Conservation (phyloP, 805 yeast genomes). For the Yueomyces sp. region DNA sequence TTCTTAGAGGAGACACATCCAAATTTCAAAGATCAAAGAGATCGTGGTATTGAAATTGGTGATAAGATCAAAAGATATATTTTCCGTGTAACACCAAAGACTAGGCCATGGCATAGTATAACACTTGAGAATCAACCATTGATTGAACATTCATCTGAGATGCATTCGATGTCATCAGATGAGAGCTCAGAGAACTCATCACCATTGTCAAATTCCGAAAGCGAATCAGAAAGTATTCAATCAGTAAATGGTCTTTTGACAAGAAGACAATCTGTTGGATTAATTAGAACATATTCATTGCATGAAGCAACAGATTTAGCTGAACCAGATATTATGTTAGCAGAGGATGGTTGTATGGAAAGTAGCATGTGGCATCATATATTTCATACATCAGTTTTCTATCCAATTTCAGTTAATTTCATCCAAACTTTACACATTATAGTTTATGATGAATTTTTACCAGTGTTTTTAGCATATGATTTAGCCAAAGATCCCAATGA, state of each 20-base stretch:
- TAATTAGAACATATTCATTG: conserved; percentile 22
- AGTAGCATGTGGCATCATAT: conserved; percentile 14
- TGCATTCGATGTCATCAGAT: not conserved
- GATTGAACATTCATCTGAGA: too few relatives aligned
- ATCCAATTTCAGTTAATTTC: conserved; percentile 28
- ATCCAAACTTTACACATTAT: conserved; percentile 33
- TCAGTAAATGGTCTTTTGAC: conserved; percentile 16
- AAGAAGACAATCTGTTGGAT: conserved; percentile 22
- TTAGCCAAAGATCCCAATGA: conserved; percentile 11
- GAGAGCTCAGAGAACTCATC: conserved; percentile 3
- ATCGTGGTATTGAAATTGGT: conserved; percentile 34
- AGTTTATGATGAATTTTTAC: conserved; percentile 41
- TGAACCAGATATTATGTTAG: conserved; percentile 1
- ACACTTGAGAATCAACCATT: not conserved
- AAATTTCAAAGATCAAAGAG: conserved; percentile 26
- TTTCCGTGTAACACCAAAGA: conserved; percentile 9
- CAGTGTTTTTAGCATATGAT: conserved; percentile 36
- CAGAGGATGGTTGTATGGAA: conserved; percentile 12
- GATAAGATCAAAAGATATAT: conserved; percentile 18
- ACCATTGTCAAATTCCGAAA: conserved; percentile 5
- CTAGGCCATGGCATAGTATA: conserved; percentile 18
- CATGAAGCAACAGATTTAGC: conserved; percentile 21
- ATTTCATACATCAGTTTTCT: conserved; percentile 21
- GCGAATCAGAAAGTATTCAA: conserved; percentile 14
- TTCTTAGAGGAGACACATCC: conserved; percentile 44